phyloP scores from a whole-genome alignment of 257 asterid genomes.

The Mitragyna speciosa region DNA sequence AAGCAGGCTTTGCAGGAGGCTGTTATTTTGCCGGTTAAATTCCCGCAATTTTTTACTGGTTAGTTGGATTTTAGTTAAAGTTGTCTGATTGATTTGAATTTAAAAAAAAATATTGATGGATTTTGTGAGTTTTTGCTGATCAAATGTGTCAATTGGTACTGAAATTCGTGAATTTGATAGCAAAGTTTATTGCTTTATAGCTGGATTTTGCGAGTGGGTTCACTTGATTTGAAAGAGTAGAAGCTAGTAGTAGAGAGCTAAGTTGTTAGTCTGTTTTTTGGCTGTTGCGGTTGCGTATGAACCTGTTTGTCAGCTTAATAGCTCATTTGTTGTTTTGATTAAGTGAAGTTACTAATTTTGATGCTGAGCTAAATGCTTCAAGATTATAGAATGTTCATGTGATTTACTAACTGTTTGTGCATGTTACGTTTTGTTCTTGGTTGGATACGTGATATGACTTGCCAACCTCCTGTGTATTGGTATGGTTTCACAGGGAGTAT shows the following conservation, averaged over 20 bases:
- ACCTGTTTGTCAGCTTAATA: neutral
- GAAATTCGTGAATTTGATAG: neutral
- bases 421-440: neutral
- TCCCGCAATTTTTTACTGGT: conserved; percentile 99
- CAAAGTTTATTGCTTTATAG: neutral
- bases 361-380: neutral
- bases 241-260: neutral
- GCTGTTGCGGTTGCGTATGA: neutral
- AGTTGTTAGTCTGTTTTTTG: too few relatives aligned
- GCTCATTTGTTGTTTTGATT: neutral
- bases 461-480: neutral
- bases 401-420: neutral
- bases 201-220: neutral
- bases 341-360: neutral
- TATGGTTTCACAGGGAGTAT: neutral
- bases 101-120: neutral
- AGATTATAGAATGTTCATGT: neutral
- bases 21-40: conserved; percentile 93
- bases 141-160: too few relatives aligned
- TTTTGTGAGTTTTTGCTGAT: neutral
- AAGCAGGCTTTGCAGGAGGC: conserved; percentile 98
- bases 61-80: neutral
- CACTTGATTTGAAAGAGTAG: neutral
- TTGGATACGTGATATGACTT: neutral
- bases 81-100: neutral